Conservation (phyloP, 148 eudicot species). For the Oxyria digyna region DNA sequence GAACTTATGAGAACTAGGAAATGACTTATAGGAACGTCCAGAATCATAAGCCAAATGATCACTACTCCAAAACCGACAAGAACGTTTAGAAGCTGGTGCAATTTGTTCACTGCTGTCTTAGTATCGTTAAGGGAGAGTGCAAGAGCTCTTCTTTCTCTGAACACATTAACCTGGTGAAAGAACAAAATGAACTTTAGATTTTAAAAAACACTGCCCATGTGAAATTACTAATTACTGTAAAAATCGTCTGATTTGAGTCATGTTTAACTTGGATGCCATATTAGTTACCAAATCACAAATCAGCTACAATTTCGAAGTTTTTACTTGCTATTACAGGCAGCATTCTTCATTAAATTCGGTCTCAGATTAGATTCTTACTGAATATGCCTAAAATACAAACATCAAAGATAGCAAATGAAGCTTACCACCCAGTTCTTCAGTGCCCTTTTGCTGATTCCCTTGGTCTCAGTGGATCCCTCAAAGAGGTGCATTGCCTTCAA, state of each 20-base stretch:
- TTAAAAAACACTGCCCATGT: background rate
- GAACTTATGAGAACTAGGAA: slow-evolving; percentile 28
- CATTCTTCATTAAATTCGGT: background rate
- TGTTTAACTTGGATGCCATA: background rate
- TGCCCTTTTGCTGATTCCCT: slow-evolving; percentile 70
- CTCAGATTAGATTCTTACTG: background rate
- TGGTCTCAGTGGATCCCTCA: slow-evolving; percentile 52
- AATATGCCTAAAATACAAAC: background rate
- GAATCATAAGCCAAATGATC: slow-evolving; percentile 30
- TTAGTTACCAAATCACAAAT: background rate
- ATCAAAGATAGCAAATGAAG: background rate
- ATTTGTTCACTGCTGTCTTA: slow-evolving; percentile 34
- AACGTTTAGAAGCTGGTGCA: slow-evolving; percentile 27
- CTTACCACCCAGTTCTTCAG: slow-evolving; percentile 92
- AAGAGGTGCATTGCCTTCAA: slow-evolving; percentile 38
- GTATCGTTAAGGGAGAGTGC: slow-evolving; percentile 37
- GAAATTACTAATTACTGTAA: background rate
- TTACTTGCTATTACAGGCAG: background rate
- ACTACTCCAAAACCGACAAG: slow-evolving; percentile 15
- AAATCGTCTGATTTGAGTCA: background rate
- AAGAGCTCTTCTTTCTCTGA: slow-evolving; percentile 33
- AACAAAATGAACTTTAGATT: background rate
- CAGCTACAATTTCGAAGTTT: background rate
- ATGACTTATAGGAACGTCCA: slow-evolving; percentile 20
- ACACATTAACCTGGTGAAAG: slow-evolving; percentile 22